These are phyloP conservation scores for Exophiala calicioides DNA, from an alignment of 2,329 filamentous ascomycete genomes.

Conservation along the genomic window DNA sequence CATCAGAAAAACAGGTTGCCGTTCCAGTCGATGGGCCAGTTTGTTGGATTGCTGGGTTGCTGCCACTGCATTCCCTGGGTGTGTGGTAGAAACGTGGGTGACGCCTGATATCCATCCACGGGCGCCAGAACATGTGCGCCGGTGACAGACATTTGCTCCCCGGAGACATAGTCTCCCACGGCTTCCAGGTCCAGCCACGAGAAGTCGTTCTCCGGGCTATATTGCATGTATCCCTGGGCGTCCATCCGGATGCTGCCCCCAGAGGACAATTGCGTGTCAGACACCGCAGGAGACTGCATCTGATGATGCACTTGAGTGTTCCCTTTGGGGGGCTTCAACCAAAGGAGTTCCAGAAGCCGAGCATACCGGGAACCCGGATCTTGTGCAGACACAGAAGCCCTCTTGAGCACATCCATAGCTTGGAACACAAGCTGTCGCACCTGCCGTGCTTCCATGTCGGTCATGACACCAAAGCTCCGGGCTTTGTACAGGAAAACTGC, in stretches of 20 bases:
- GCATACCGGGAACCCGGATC: conserved; percentile 64
- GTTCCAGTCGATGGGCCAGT: conserved; percentile 43
- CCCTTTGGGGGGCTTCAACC: conserved; percentile 46
- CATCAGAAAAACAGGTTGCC: conserved; percentile 35
- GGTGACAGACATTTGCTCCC: conserved; percentile 38
- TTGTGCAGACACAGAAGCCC: conserved; percentile 58
- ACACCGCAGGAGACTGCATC: conserved; percentile 32
- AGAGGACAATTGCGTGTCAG: conserved; percentile 37
- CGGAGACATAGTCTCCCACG: conserved; percentile 58
- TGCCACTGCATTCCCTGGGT: conserved; percentile 37
- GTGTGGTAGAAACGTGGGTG: conserved; percentile 21
- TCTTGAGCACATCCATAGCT: conserved; percentile 61
- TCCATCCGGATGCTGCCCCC: conserved; percentile 29
- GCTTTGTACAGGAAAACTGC: conserved; percentile 68
- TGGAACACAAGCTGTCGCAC: conserved; percentile 60
- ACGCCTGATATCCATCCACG: conserved; percentile 23
- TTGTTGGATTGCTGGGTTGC: conserved; percentile 29
- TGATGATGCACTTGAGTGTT: conserved; percentile 22
- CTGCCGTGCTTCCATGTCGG: conserved; percentile 55
- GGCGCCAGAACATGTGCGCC: conserved; percentile 21
- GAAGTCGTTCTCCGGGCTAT: conserved; percentile 57
- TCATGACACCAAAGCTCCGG: conserved; percentile 61
- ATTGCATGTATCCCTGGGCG: conserved; percentile 39
- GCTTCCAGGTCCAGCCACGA: conserved; percentile 64
- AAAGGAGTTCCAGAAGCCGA: conserved; percentile 60